phyloP scores from a whole-genome alignment of 1,284 basidiomycete genomes.

The Porogramme epimiltina region DNA sequence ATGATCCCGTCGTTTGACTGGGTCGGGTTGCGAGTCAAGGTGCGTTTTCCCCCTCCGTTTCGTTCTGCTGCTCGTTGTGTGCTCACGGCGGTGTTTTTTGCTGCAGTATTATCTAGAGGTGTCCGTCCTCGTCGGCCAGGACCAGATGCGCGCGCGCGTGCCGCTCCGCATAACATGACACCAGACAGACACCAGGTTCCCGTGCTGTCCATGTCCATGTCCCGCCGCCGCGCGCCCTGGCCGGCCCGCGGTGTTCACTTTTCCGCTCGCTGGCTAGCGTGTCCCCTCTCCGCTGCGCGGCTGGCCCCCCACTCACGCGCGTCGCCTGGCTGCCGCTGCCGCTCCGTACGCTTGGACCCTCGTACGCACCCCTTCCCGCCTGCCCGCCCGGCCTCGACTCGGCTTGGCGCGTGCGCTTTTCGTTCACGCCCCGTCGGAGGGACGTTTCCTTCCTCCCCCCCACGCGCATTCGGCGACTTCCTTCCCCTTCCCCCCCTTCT shows the following conservation, averaged over 20 bases:
- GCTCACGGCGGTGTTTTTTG: too few species aligned
- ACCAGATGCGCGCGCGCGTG: constrained; percentile 59
- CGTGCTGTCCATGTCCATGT: neutral
- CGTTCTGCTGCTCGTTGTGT: too few species aligned
- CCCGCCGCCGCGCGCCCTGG: too few species aligned
- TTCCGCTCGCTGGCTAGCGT: too few species aligned
- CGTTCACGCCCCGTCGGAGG: too few species aligned
- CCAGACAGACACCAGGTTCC: neutral
- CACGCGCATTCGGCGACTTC: neutral
- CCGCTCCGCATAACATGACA: constrained; percentile 57
- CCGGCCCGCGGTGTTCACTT: constrained; percentile 3
- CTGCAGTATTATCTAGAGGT: constrained; percentile 71
- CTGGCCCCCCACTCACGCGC: too few species aligned
- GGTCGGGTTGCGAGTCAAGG: constrained; percentile 67
- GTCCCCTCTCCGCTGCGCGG: too few species aligned
- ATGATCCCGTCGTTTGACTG: constrained; percentile 69
- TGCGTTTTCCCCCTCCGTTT: constrained; percentile 31
- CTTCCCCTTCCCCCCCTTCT: neutral
- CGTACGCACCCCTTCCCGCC: too few species aligned
- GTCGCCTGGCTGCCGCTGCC: too few species aligned
- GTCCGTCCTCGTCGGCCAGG: constrained; percentile 62
- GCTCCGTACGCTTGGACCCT: too few species aligned
- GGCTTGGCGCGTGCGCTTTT: too few species aligned
- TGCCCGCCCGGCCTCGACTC: too few species aligned
- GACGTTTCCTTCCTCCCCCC: neutral